A percentile compares a stretch with the other conserved stretches of the same genome.
Evolutionary conservation across 495 filamentous ascomycete species (phyloP).

Genomic region (Talaromyces wortmannii): DNA sequence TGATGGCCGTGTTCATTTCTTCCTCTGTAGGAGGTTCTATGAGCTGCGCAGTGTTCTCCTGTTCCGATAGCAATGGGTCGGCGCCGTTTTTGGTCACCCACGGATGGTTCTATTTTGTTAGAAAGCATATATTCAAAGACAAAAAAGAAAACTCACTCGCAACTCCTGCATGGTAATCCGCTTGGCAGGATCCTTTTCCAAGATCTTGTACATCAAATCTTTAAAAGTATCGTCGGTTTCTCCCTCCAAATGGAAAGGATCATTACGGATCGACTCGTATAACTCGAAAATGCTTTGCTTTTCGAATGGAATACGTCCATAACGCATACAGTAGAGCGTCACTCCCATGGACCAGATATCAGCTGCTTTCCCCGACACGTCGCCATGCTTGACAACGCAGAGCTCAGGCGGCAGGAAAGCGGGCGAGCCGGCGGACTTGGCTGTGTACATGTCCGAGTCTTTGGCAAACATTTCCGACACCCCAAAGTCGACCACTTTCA

Average conservation of each 20-base stretch:
- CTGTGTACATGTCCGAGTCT: conserved; percentile 78
- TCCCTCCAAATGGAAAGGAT: conserved; percentile 40
- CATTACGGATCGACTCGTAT: conserved; percentile 77
- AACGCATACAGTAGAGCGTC: conserved; percentile 86
- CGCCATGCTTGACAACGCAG: conserved; percentile 81
- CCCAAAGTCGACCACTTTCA: conserved; percentile 97
- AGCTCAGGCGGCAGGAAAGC: conserved; percentile 93
- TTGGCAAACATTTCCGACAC: conserved; percentile 99
- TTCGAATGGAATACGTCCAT: conserved; percentile 82
- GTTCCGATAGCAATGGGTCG: conserved; percentile 71
- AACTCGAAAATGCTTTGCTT: conserved; percentile 72
- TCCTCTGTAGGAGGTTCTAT: conserved; percentile 78
- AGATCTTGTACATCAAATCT: conserved; percentile 58
- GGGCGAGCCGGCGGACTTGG: conserved; percentile 90
- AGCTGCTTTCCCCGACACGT: conserved; percentile 80
- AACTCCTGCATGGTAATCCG: conserved; percentile 77
- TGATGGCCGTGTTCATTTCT: conserved; percentile 87
- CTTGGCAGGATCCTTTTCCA: conserved; percentile 72
- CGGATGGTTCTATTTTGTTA: conserved; percentile 62
- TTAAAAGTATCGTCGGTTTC: conserved; percentile 51
- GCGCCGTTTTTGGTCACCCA: conserved; percentile 85
- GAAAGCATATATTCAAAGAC: conserved; percentile 5
- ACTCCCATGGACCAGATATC: conserved; percentile 99
- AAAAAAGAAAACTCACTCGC: conserved; percentile 49
- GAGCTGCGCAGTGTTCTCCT: conserved; percentile 80